These are phyloP conservation scores for Veloboletus limbatus DNA, from an alignment of 1,284 basidiomycete species.

Conservation along the genomic window DNA sequence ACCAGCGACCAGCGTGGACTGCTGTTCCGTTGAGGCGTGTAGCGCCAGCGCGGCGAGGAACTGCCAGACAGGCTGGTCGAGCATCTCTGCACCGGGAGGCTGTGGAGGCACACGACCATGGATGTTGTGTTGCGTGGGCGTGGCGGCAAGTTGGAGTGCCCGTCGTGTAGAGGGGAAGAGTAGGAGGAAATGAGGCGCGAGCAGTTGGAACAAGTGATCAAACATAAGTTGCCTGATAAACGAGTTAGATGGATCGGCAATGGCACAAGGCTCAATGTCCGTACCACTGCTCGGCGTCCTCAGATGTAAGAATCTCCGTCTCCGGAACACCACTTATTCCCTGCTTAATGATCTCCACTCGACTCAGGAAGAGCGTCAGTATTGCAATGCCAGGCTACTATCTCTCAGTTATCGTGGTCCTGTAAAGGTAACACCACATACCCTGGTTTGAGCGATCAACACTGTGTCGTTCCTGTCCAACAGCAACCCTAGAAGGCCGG, in stretches of 20 bases:
- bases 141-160: conserved; percentile 41
- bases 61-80: conserved; percentile 92
- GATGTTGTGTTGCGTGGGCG: conserved; percentile 35
- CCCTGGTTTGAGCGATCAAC: conserved; percentile 71
- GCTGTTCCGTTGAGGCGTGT: conserved; percentile 80
- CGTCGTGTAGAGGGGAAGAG: conserved; percentile 92
- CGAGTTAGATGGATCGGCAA: conserved; percentile 1
- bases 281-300: conserved; percentile 86
- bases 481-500: conserved; percentile 83
- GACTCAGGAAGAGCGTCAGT: conserved; percentile 88
- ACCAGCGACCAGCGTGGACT: conserved; percentile 82
- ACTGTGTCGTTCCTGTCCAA: conserved; percentile 80
- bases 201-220: conserved; percentile 77
- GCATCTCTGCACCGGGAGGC: conserved; percentile 75
- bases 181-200: conserved; percentile 71
- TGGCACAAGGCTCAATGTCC: not conserved
- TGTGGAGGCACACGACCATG: conserved; percentile 25
- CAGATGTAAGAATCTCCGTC: conserved; percentile 56
- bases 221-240: conserved; percentile 74
- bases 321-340: conserved; percentile 52
- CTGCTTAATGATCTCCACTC: conserved; percentile 89
- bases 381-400: conserved; percentile 89
- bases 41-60: conserved; percentile 88
- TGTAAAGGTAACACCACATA: conserved; percentile 37
- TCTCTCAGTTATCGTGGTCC: conserved; percentile 2